Evolutionary conservation across 129 eudicot species (phyloP), one percentile per base, ranked within the genome.

Genomic region (Ambrosia trifida): DNA sequence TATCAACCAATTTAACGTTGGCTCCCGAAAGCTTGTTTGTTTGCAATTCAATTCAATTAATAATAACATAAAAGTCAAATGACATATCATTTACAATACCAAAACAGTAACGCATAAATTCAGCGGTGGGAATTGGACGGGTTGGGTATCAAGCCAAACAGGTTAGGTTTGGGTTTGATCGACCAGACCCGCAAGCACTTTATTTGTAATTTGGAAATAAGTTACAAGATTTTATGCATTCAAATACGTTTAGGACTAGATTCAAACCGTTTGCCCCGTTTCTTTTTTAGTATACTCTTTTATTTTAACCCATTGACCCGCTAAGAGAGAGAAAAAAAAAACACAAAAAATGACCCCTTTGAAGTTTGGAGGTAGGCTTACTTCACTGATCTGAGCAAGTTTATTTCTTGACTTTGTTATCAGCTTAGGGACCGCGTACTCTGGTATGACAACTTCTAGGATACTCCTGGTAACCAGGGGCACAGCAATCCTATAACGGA

Each of bases 391-490:
- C 86, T 90, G 96, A 69, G 88, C 83, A 53, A 94, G 97, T 70
- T 90, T 89, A 70, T 85, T 94, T 78, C 82, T 89, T 53, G 97
- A 90, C 75, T 94, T 89, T 54, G 89, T 91, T 41, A 86, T 80
- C 60, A 94, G 99, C 81, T 86, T 87, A 36, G 99, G 72, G 49
- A 87, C 96, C 13, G 93, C 99, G 85, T 89, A 82, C 57, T 85
- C 96, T 33, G 99, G 96, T 73, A 94, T 89, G 47, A 94, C 99
- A 72, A 94, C 91, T 86, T 94, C 99, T 70, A 94, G 78, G n/a
- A 75, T 94, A 65, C 99, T 94, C 83, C 97, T 88, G 11, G 99
- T 94, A 61, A 94, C 97, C 64, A 94, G 79, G 46, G 95, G 93
- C 33, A 90, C 96, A 76, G 85, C 79, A 57, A 84, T 83, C 81